These are phyloP conservation scores for Bocquillonia castaneifolia DNA, from an alignment of 441 rosid species.

Conservation along the genomic window DNA sequence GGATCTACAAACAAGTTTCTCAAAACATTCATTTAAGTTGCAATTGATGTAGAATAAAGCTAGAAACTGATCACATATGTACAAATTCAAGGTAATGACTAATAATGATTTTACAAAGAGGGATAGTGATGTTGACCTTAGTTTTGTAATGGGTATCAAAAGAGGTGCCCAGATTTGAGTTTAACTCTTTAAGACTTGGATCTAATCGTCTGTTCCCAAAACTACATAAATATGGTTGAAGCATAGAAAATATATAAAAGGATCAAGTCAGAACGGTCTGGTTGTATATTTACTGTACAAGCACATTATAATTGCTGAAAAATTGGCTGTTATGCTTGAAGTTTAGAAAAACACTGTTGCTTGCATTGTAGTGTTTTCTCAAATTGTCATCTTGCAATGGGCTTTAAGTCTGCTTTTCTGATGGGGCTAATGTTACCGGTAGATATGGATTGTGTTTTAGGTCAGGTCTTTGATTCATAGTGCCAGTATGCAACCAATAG, in stretches of 20 bases:
- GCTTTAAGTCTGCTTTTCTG: background rate
- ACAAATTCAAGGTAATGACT: too few relatives aligned
- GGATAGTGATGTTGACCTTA: background rate
- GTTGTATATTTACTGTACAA: background rate
- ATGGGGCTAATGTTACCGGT: too few relatives aligned
- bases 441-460: background rate
- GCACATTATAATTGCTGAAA: background rate
- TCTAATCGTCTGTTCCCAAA: too few relatives aligned
- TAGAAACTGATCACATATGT: background rate
- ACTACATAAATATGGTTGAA: background rate
- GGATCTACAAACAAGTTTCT: too few relatives aligned
- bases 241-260: background rate
- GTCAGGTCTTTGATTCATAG: background rate
- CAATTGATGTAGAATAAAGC: background rate
- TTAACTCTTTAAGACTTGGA: background rate
- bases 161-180: background rate
- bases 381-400: background rate
- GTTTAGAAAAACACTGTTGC: background rate
- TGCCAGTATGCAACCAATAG: too few relatives aligned
- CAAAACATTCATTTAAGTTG: too few relatives aligned
- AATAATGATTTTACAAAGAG: too few relatives aligned
- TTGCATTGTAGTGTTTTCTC: background rate
- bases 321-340: background rate
- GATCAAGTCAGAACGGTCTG: too few relatives aligned
- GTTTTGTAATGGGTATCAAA: background rate